Base-by-base conservation (phyloP, 768 basidiomycete species). In the Cystofilobasidium ferigula region DNA sequence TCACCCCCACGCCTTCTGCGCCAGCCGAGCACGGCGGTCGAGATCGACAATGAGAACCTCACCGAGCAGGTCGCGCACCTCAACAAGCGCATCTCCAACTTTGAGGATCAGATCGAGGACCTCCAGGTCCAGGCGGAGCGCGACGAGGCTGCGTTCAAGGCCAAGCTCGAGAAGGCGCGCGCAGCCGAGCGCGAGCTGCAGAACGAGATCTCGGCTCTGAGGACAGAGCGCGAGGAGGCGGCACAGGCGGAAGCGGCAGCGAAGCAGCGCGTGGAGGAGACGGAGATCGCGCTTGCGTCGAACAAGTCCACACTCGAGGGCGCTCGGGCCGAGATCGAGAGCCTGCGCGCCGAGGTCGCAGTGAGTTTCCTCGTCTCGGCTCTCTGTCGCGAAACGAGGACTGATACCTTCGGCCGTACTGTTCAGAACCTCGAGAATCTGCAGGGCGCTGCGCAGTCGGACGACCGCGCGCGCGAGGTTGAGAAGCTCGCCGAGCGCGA, bases 1-100 rank as follows among this genome's bases (percentile, higher is more conserved):
- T 54, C 51, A 4, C 51, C 51, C 3, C 51, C 51, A 10, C 35
- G 16, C 20, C 34, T 58, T 13, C 4, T 35, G 8, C 63, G 63
- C 16, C 64, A 66, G 38, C 79, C 82, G 5, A 77, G 82, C 6
- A 85, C 89, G 12, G 93, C 92, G 0, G 82, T 85, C 2, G 84
- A 90, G 72, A 98, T 99, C 69, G 93, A 99, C 76, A 97, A 97
- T 72, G 92, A 98, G 74, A 86, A 84, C 18, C 82, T 97, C 16
- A 84, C 82, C 20, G 92, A 93, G 34, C 93, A 99, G 74, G 81
- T 90, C n/a, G 82, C 83, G 45, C 89, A 98, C 76, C 79, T 94
- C 38, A 86, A 89, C 73, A 83, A 82, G 72, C 87, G 86, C 74
- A 81, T 93, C 34, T 75, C 80, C 2, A 78, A 78, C 43, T 79